Base-by-base conservation (phyloP, 495 filamentous ascomycete species). In the Aspergillus carlsbadensis region DNA sequence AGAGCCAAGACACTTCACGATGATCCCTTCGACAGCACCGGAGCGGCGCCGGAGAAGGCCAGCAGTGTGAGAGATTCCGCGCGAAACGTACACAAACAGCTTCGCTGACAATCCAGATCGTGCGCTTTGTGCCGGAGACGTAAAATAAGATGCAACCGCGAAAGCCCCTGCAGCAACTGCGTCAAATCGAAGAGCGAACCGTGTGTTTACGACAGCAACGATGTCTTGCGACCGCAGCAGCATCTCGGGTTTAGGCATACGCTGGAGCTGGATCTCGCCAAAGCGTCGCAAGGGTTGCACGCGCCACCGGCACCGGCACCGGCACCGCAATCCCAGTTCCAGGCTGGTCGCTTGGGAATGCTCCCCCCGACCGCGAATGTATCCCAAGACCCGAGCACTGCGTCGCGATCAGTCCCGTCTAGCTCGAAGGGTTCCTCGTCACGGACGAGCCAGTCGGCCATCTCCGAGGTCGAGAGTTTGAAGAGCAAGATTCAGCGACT, bases 101-200 rank as follows among this genome's bases (percentile, higher is more conserved):
- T n/a, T n/a, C 14, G 21, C 51, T 65, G 45, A 65, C 39, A n/a
- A 72, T 10, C 15, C 15, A 55, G 73, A n/a, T 72, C 79, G 8
- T 82, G 79, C 58, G 51, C 63, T 37, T 64, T 76, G 1, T 83
- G 80, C 42, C 61, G 78, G 33, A 70, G 65, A 49, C 71, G 78
- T 8, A 83, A 83, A 52, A 74, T 81, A 17, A 65, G 67, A 58
- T 83, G 80, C 58, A 73, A 80, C 64, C 68, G 76, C 17, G 71
- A 78, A 57, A 65, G 31, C 11, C 79, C 81, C 1, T 83, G 78
- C 53, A 78, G 69, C 58, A 80, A 82, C 56, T 84, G 81, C 47
- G 1, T 75, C 2, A 72, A 72, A 11, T 76, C 78, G 0, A 77
- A 70, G 53, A 76, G 65, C 41, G 65, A 56, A 3, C 56, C 41